Conservation (phyloP, 306 rosid genomes). For the Ormosia semicastrata region DNA sequence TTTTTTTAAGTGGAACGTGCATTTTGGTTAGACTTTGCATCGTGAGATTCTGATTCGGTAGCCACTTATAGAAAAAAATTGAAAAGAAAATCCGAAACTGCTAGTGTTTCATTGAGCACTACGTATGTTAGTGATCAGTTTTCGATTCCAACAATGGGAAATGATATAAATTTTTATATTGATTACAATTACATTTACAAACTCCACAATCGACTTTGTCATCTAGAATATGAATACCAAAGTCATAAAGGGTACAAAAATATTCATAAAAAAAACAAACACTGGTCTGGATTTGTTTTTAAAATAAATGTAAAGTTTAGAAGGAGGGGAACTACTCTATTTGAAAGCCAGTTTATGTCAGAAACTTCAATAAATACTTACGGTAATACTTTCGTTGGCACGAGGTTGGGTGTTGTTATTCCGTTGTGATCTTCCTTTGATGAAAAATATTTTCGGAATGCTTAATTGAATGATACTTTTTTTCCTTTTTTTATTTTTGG, state of each 20-base stretch:
- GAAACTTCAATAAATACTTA: not conserved
- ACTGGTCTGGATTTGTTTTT: not conserved
- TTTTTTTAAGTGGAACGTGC: slow-evolving; percentile 17
- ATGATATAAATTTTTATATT: not conserved
- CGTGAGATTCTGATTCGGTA: slow-evolving; percentile 28
- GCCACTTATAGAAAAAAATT: slow-evolving; percentile 17
- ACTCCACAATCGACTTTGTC: too few species aligned
- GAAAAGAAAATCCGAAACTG: not conserved
- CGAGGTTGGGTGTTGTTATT: not conserved
- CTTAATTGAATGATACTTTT: not conserved
- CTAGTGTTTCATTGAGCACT: not conserved
- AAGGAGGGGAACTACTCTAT: not conserved
- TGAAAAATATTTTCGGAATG: not conserved
- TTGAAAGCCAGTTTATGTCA: not conserved
- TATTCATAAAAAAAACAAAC: not conserved
- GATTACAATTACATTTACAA: not conserved
- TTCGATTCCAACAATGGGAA: not conserved
- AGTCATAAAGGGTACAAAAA: not conserved
- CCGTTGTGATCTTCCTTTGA: not conserved
- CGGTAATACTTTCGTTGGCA: too few species aligned
- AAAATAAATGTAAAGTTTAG: not conserved
- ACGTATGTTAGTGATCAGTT: not conserved
- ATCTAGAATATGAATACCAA: not conserved
- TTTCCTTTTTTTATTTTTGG: not conserved
- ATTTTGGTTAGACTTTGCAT: slow-evolving; percentile 28